These are phyloP conservation scores for Anisodus acutangulus DNA, from an alignment of 257 asterid genomes.

Conservation along the genomic window DNA sequence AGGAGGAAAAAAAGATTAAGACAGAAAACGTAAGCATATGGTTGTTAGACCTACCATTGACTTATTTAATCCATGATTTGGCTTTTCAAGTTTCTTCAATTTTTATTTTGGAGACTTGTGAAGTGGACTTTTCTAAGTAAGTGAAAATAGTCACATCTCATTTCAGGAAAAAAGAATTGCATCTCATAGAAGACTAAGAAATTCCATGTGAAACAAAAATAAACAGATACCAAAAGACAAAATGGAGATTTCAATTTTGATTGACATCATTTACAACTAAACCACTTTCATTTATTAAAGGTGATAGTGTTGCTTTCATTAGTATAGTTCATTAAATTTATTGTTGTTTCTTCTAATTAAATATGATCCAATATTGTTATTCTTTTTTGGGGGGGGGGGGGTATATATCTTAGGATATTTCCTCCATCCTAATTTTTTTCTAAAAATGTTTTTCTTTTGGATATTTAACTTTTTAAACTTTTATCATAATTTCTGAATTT, in stretches of 20 bases:
- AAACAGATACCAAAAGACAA: constrained; percentile 15
- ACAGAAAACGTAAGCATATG: background rate
- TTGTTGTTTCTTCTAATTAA: background rate
- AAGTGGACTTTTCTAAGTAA: background rate
- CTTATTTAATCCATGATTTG: background rate
- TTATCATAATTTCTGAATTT: too few relatives aligned
- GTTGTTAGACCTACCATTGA: constrained; percentile 22
- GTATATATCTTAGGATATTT: too few relatives aligned
- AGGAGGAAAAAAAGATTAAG: background rate
- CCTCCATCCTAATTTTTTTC: too few relatives aligned
- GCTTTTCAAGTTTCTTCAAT: background rate
- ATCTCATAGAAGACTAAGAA: background rate
- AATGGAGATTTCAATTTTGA: background rate
- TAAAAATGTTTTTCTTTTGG: too few relatives aligned
- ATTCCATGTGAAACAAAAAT: background rate
- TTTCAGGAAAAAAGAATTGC: background rate
- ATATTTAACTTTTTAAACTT: too few relatives aligned
- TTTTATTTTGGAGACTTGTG: background rate
- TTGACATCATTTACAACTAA: background rate
- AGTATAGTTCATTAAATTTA: background rate
- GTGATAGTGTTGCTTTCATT: background rate
- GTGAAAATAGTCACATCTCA: background rate
- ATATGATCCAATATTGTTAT: too few relatives aligned
- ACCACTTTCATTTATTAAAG: background rate
- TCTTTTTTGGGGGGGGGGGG: too few relatives aligned